phyloP scores from a whole-genome alignment of 1,139 yeast genomes.

The Dujonia santamariae region DNA sequence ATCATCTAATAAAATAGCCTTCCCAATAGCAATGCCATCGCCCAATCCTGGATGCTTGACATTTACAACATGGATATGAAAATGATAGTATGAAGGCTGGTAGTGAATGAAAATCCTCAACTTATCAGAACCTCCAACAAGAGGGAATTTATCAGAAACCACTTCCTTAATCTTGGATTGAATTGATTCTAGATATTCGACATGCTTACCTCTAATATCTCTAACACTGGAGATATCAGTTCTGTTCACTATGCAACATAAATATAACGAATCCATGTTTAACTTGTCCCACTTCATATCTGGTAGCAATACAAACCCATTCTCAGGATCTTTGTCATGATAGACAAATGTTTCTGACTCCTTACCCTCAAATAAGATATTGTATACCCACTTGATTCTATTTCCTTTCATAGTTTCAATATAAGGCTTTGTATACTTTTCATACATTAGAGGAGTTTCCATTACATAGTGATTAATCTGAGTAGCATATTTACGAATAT shows the following conservation, averaged over 20 bases:
- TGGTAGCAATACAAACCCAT: conserved; percentile 64
- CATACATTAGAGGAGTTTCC: conserved; percentile 82
- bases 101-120: conserved; percentile 80
- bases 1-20: conserved; percentile 79
- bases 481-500: conserved; percentile 66
- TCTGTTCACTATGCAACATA: conserved; percentile 75
- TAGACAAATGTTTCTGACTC: conserved; percentile 77
- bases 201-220: conserved; percentile 62
- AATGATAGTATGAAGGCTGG: conserved; percentile 94
- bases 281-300: conserved; percentile 94
- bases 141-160: conserved; percentile 41
- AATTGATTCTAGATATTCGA: conserved; percentile 52
- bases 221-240: conserved; percentile 72
- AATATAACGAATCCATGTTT: conserved; percentile 65
- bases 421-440: conserved; percentile 63
- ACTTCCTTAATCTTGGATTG: conserved; percentile 42
- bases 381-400: conserved; percentile 85
- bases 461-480: conserved; percentile 58
- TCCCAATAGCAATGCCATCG: conserved; percentile 70
- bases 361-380: conserved; percentile 76
- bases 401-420: conserved; percentile 74
- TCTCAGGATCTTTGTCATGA: conserved; percentile 52
- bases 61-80: conserved; percentile 90
- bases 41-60: conserved; percentile 71
- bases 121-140: conserved; percentile 33